phyloP scores from a whole-genome alignment of 2,329 filamentous ascomycete species.

The Fusarium nurragi region DNA sequence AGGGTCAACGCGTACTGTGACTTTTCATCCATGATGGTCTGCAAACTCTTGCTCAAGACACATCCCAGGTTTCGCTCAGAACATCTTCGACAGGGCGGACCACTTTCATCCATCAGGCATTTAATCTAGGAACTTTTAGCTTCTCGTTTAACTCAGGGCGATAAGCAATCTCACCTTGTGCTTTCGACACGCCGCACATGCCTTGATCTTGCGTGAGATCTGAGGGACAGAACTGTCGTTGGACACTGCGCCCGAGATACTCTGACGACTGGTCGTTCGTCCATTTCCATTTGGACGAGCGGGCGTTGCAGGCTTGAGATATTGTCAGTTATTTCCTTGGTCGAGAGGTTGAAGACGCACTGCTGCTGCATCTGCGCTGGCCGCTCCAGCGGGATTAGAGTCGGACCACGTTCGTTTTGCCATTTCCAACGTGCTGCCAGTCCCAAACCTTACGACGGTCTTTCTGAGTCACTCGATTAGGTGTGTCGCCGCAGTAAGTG shows the following conservation, averaged over 20 bases:
- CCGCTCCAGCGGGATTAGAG: constrained; percentile 30
- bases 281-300: constrained; percentile 32
- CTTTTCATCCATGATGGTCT: constrained; percentile 55
- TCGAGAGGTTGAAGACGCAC: constrained; percentile 7
- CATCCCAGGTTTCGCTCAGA: constrained; percentile 50
- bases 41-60: constrained; percentile 54
- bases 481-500: not conserved
- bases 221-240: constrained; percentile 43
- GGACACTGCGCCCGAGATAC: constrained; percentile 14
- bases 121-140: constrained; percentile 47
- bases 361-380: constrained; percentile 7
- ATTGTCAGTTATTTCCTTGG: constrained; percentile 11
- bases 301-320: constrained; percentile 19
- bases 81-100: constrained; percentile 52
- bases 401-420: constrained; percentile 43
- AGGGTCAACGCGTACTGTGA: constrained; percentile 43
- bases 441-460: not conserved
- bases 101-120: constrained; percentile 54
- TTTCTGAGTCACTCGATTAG: not conserved
- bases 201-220: constrained; percentile 54
- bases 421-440: constrained; percentile 8
- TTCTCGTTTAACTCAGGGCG: too few relatives aligned
- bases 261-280: constrained; percentile 34
- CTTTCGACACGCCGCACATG: constrained; percentile 53
- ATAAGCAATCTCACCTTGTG: constrained; percentile 48